Percentiles rank a stretch among this genome's conserved stretches.
These are phyloP conservation scores for Chaetomidium leptoderma DNA, from an alignment of 495 filamentous ascomycete genomes.

Conservation along the genomic window DNA sequence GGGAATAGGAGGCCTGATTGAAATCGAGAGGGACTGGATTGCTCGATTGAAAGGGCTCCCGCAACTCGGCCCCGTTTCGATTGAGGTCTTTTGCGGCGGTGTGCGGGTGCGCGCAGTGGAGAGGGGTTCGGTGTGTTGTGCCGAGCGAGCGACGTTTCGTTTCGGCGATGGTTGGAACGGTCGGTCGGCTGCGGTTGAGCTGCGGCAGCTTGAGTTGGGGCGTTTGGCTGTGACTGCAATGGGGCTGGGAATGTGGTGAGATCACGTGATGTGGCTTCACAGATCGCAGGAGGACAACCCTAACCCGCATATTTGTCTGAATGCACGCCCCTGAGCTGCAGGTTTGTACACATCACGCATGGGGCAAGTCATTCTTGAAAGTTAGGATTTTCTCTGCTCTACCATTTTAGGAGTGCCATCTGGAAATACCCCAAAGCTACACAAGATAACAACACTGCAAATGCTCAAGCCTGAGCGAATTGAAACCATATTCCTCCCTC, in stretches of 20 bases:
- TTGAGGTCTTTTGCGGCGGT: background rate
- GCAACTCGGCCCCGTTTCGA: background rate
- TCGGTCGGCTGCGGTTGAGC: constrained; percentile 5
- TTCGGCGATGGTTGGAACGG: background rate
- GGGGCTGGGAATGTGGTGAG: background rate
- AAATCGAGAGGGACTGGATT: background rate
- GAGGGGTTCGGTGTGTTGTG: background rate
- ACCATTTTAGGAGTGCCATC: background rate
- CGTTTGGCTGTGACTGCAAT: constrained; percentile 6
- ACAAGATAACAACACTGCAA: background rate
- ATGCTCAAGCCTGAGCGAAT: no score
- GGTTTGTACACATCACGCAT: background rate
- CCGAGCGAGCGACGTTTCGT: constrained; percentile 9
- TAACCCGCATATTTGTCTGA: background rate
- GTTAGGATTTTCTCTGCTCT: background rate
- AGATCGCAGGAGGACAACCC: background rate
- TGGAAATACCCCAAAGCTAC: background rate
- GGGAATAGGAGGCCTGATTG: background rate
- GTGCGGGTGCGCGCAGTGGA: background rate
- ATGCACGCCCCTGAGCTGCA: background rate
- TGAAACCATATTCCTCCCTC: no score
- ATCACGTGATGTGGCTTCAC: background rate
- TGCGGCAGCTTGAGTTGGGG: background rate
- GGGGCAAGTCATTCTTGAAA: background rate
- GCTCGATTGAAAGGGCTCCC: background rate